Evolutionary conservation across 2,329 filamentous ascomycete genomes (phyloP), one percentile per base, ranked within the genome.

Genomic region (Colletotrichum eremochloae): DNA sequence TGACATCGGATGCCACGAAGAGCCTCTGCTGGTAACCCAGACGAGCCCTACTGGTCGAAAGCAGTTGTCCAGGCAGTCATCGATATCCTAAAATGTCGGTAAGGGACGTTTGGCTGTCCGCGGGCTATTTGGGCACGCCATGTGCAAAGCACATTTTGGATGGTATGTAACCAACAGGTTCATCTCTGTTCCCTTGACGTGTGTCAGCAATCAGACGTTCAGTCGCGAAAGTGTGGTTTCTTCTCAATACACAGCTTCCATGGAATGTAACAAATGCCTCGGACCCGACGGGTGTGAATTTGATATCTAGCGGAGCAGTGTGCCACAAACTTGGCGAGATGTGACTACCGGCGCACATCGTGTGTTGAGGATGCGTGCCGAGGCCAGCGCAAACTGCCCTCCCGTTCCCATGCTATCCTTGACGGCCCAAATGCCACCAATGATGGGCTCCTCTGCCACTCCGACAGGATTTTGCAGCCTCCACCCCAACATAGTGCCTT

Each of bases 381-480:
- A 79, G 29, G 76, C 78, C 18, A 81, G 76, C 2, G 83, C 78
- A 76, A 90, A 89, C 75, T 89, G 88, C 61, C 82, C 80, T 48
- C 87, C 88, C 2, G 84, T 81, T 1, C 76, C 77, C 67, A 90
- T 78, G 18, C 76, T 74, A 7, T 80, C 82, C 78, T 93, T 92
- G 2, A 94, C 90, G 8, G 83, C 83, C 82, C 85, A 89, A 74
- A 89, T 83, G 29, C 82, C 81, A 5, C 87, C 85, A 1, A 84
- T 84, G 9, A 77, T 69, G 3, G 83, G 85, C 69, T 92, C 84
- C 78, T 92, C 90, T 38, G 84, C 90, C 5, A 94, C 81, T 18
- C 92, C 92, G 3, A 93, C 91, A 3, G 88, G 89, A 79, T 94
- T 94, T 38, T 92, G 85, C 36, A 94, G 83, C 24, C 92, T 92